Evolutionary conservation across 345 rosid species (phyloP).

Genomic region (Euphorbia pulcherrima): DNA sequence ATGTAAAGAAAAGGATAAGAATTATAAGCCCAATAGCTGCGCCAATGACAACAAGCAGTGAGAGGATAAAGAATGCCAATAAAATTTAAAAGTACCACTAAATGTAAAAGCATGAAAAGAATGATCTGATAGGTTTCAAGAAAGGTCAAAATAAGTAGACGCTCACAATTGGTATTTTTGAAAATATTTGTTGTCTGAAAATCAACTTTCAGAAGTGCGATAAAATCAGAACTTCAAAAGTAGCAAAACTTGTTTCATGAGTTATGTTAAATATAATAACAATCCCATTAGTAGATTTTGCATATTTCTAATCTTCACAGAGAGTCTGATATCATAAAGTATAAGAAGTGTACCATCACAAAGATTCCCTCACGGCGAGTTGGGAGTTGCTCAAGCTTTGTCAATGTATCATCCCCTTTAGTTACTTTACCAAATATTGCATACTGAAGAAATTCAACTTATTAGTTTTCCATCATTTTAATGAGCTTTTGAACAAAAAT

Average conservation of each 20-base stretch:
- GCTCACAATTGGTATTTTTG: neutral
- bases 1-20: neutral
- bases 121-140: neutral
- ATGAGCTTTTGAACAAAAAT: neutral
- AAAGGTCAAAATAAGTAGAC: neutral
- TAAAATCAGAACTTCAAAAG: neutral
- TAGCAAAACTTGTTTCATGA: neutral
- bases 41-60: slow-evolving; percentile 10
- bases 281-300: neutral
- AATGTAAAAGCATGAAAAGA: neutral
- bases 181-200: neutral
- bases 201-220: neutral
- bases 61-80: neutral
- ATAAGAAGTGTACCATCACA: slow-evolving; percentile 63
- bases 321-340: slow-evolving; percentile 4
- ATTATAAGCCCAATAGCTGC: slow-evolving; percentile 10
- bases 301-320: neutral
- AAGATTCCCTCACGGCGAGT: slow-evolving; percentile 87
- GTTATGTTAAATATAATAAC: neutral
- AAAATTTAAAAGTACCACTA: neutral
- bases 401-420: slow-evolving; percentile 85
- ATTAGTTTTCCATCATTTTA: slow-evolving; percentile 15
- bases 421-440: slow-evolving; percentile 95
- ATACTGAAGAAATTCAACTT: slow-evolving; percentile 48
- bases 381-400: slow-evolving; percentile 80